phyloP scores from a whole-genome alignment of 1,139 yeast genomes.

The Saccharomycopsis hybrid region DNA sequence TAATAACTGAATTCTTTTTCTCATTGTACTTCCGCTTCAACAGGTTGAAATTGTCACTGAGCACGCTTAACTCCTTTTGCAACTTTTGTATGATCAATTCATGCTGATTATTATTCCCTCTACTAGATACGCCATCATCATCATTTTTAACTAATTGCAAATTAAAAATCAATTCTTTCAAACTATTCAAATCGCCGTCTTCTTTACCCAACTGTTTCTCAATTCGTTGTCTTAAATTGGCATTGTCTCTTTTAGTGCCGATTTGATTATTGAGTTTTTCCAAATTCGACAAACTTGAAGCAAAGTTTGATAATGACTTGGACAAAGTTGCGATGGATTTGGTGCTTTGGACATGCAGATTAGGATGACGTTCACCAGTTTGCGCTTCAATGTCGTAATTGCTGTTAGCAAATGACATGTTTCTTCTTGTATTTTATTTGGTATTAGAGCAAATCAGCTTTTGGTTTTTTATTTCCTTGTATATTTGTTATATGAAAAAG shows the following conservation, averaged over 20 bases:
- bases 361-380: not conserved
- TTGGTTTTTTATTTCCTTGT: not conserved
- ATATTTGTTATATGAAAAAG: not conserved
- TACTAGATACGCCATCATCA: conserved; percentile 9
- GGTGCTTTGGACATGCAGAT: not conserved
- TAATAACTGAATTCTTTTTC: conserved; percentile 29
- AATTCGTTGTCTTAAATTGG: conserved; percentile 35
- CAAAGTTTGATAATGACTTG: conserved; percentile 37
- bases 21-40: conserved; percentile 37
- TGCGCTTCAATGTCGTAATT: conserved; percentile 20
- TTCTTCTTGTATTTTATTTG: not conserved
- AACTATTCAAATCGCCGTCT: conserved; percentile 31
- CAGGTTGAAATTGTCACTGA: conserved; percentile 34
- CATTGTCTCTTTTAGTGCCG: conserved; percentile 51
- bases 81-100: conserved; percentile 36
- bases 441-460: not conserved
- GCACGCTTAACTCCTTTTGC: conserved; percentile 36
- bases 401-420: conserved; percentile 19
- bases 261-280: conserved; percentile 44
- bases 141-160: conserved; percentile 16
- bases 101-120: conserved; percentile 23
- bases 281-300: conserved; percentile 41
- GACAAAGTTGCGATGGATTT: conserved; percentile 19
- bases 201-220: conserved; percentile 29
- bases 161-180: conserved; percentile 28